Evolutionary conservation across 306 rosid genomes (phyloP).

Genomic region (Quercus cerris): DNA sequence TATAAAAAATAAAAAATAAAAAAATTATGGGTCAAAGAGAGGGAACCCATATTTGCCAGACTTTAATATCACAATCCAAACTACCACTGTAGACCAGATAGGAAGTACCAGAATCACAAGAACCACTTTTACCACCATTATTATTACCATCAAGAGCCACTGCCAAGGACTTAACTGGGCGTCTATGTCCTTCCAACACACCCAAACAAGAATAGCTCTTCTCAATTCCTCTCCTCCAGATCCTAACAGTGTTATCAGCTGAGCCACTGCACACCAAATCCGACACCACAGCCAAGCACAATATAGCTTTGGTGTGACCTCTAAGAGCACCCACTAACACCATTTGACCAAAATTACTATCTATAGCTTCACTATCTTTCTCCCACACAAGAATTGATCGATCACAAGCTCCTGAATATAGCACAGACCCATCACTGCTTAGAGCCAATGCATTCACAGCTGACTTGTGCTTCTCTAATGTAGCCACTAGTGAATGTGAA

Average conservation of each 20-base stretch:
- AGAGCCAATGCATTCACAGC: conserved; percentile 70
- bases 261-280: conserved; percentile 78
- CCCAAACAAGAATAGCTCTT: conserved; percentile 49
- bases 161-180: conserved; percentile 63
- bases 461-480: conserved; percentile 64
- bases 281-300: conserved; percentile 52
- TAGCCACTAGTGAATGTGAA: conserved; percentile 11
- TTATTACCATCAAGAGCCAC: conserved; percentile 23
- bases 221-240: conserved; percentile 57
- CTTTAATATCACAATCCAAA: conserved; percentile 60
- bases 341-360: conserved; percentile 9
- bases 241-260: conserved; percentile 60
- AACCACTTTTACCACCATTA: neutral
- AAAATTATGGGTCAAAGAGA: neutral
- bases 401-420: conserved; percentile 81
- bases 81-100: conserved; percentile 61
- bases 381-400: conserved; percentile 73
- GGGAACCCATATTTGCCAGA: conserved; percentile 50
- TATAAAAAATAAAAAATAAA: too few species aligned
- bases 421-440: conserved; percentile 35
- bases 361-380: neutral
- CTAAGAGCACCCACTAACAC: conserved; percentile 62
- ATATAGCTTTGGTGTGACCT: conserved; percentile 61
- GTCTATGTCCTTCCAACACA: conserved; percentile 57
- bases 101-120: conserved; percentile 11